These are phyloP conservation scores for Boletales sp. DNA, from an alignment of 768 basidiomycete genomes.

Conservation along the genomic window DNA sequence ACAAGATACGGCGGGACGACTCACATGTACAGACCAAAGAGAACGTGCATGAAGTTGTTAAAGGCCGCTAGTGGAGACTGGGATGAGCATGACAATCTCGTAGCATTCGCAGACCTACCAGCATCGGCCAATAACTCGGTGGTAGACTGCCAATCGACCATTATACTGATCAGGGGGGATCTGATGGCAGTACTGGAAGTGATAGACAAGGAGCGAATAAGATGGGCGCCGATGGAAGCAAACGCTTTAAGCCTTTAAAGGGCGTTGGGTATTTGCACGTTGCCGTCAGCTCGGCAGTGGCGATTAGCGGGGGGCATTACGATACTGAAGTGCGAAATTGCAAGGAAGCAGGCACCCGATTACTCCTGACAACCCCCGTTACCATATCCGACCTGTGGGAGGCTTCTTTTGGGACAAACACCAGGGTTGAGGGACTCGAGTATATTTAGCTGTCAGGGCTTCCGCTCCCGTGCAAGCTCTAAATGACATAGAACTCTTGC, in stretches of 20 bases:
- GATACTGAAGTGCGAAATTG: too few species aligned
- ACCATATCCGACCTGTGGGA: slow-evolving; percentile 1
- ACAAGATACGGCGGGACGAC: slow-evolving; percentile 17
- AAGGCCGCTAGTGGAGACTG: slow-evolving; percentile 24
- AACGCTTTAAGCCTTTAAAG: slow-evolving; percentile 10
- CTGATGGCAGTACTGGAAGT: background rate
- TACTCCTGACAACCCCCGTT: slow-evolving; percentile 3
- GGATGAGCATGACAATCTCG: slow-evolving; percentile 5
- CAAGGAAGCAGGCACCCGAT: background rate
- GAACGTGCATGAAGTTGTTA: slow-evolving; percentile 55
- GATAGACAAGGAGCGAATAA: background rate
- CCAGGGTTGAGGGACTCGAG: too few species aligned
- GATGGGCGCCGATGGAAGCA: background rate
- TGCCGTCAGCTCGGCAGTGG: slow-evolving; percentile 15
- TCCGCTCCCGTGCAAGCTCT: too few species aligned
- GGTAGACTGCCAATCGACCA: slow-evolving; percentile 58
- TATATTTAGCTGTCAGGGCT: too few species aligned
- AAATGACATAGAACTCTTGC: too few species aligned
- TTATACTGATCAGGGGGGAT: slow-evolving; percentile 21
- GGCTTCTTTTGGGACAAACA: too few species aligned
- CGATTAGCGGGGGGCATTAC: slow-evolving; percentile 6
- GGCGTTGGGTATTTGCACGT: background rate
- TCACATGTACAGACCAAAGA: slow-evolving; percentile 60
- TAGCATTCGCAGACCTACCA: slow-evolving; percentile 29
- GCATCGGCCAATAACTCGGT: slow-evolving; percentile 46